phyloP scores from a whole-genome alignment of 2,329 filamentous ascomycete genomes.

The Pyrenochaeta sp. region DNA sequence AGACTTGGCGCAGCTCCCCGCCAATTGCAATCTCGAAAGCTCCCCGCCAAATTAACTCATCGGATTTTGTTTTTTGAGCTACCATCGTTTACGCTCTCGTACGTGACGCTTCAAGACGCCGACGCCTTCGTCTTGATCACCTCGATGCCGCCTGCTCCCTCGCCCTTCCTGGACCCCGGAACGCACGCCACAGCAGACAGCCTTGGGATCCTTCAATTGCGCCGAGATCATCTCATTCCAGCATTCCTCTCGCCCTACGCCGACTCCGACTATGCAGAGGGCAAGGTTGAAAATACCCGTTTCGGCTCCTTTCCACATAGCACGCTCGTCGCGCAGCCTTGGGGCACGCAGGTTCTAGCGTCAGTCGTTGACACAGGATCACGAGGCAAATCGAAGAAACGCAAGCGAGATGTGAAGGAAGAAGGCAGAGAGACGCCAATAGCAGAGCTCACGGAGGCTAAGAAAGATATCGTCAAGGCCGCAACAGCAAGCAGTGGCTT shows the following conservation, averaged over 20 bases:
- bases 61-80: slow-evolving; percentile 13
- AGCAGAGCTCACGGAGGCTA: slow-evolving; percentile 42
- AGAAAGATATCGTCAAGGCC: slow-evolving; percentile 39
- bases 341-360: slow-evolving; percentile 91
- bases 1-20: slow-evolving; percentile 35
- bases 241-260: slow-evolving; percentile 62
- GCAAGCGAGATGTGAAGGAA: slow-evolving; percentile 56
- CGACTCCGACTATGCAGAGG: slow-evolving; percentile 54
- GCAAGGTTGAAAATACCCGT: slow-evolving; percentile 78
- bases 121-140: neutral
- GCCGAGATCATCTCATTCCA: slow-evolving; percentile 84
- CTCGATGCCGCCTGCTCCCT: slow-evolving; percentile 53
- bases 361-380: slow-evolving; percentile 92
- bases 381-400: slow-evolving; percentile 69
- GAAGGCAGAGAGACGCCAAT: slow-evolving; percentile 25
- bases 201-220: slow-evolving; percentile 86
- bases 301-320: slow-evolving; percentile 77
- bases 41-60: slow-evolving; percentile 31
- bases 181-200: slow-evolving; percentile 67
- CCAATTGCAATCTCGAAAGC: slow-evolving; percentile 35
- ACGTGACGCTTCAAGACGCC: neutral
- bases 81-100: neutral
- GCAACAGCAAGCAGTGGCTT: slow-evolving; percentile 71
- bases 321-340: slow-evolving; percentile 72
- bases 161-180: slow-evolving; percentile 82